These are phyloP conservation scores for Aspergillus fischeri DNA, from an alignment of 2,329 filamentous ascomycete species.

Conservation along the genomic window DNA sequence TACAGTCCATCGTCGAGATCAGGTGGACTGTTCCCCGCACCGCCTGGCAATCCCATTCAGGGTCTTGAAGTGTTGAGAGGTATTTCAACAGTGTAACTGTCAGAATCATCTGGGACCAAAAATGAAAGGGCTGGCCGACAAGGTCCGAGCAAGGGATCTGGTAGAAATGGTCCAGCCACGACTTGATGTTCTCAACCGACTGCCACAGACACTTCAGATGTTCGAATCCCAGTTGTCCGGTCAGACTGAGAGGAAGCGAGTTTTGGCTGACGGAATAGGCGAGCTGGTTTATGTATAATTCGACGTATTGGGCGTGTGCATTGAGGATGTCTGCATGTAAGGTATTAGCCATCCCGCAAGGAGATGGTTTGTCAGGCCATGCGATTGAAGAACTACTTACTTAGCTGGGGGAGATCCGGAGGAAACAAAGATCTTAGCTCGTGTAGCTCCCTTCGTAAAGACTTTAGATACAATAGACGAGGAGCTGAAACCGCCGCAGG, in stretches of 20 bases:
- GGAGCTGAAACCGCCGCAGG: conserved; percentile 8
- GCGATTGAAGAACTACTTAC: conserved; percentile 10
- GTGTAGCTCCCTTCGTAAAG: conserved; percentile 28
- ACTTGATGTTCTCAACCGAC: conserved; percentile 31
- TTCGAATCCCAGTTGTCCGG: conserved; percentile 23
- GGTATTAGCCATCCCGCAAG: background rate
- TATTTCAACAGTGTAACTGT: conserved; percentile 34
- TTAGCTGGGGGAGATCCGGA: conserved; percentile 15
- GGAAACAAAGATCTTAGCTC: conserved; percentile 27
- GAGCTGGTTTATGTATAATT: conserved; percentile 26
- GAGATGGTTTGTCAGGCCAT: background rate
- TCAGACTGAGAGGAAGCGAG: conserved; percentile 4
- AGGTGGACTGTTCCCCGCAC: conserved; percentile 32
- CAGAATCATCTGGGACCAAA: conserved; percentile 37
- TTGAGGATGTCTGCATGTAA: conserved; percentile 22
- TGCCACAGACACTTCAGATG: conserved; percentile 33
- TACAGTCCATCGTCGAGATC: conserved; percentile 25
- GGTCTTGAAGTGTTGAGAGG: conserved; percentile 35
- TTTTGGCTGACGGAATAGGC: conserved; percentile 22
- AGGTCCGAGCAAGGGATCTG: conserved; percentile 20
- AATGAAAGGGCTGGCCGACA: conserved; percentile 31
- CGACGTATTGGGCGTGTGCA: conserved; percentile 25
- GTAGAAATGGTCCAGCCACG: conserved; percentile 32
- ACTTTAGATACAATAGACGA: conserved; percentile 26
- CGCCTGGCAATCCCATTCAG: conserved; percentile 36